These are phyloP conservation scores for Candida pseudocylindracea DNA, from an alignment of 1,139 yeast species.

Conservation along the genomic window DNA sequence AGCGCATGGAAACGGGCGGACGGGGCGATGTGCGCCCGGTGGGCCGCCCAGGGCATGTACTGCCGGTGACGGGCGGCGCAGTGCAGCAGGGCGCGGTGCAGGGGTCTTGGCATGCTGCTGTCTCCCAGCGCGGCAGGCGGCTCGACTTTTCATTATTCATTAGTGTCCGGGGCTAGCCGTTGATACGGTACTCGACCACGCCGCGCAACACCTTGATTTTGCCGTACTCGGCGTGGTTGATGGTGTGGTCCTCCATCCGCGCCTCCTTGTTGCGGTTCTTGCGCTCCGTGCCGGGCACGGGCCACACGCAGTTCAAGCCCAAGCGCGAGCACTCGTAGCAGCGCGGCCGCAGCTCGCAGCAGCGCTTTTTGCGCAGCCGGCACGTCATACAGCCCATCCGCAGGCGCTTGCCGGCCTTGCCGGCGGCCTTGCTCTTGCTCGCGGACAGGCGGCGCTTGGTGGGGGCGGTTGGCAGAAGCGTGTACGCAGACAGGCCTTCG, in stretches of 20 bases:
- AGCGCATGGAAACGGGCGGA: no score
- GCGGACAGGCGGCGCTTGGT: no score
- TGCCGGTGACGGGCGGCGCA: no score
- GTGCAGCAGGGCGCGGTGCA: no score
- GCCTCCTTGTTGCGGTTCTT: conserved; percentile 24
- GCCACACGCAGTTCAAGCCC: conserved; percentile 25
- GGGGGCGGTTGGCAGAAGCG: no score
- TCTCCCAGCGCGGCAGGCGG: no score
- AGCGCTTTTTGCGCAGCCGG: conserved; percentile 20
- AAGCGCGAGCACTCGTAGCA: conserved; percentile 20
- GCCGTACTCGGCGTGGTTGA: conserved; percentile 30
- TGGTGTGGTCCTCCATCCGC: conserved; percentile 23
- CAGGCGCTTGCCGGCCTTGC: conserved; percentile 10
- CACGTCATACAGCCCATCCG: conserved; percentile 25
- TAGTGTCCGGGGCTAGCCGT: not conserved
- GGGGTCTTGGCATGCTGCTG: no score
- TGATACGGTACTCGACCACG: conserved; percentile 23
- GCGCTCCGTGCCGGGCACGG: conserved; percentile 24
- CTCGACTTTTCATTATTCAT: no score
- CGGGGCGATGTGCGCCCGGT: no score
- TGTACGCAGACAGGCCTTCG: no score
- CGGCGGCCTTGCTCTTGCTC: no score
- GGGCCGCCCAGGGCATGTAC: no score
- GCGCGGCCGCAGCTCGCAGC: conserved; percentile 19
- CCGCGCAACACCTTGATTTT: conserved; percentile 39